Base-by-base conservation (phyloP, 371 early-diverging fungal genomes). In the Mortierella sp. region DNA sequence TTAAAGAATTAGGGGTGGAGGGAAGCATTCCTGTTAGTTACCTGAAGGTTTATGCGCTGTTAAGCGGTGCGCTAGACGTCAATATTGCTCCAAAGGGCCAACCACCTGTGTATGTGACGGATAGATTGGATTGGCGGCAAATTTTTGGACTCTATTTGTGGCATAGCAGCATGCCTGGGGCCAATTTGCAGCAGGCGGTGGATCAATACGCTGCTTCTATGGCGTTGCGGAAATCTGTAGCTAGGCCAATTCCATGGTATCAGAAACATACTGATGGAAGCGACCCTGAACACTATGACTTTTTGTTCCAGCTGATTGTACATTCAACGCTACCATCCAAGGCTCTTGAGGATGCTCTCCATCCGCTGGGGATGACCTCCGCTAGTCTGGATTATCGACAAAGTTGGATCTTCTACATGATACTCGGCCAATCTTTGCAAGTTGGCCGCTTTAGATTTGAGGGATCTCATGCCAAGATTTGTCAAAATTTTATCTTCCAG, bases 91-190 rank as follows among this genome's bases (percentile, higher is more conserved):
- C 79, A 3, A 53, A 61, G 22, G 76, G 66, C 15, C 51, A 63
- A 17, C 62, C 68, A 4, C 61, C 49, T 2, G 53, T 35, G 35
- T 68, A 55, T 58, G 82, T 87, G 3, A 75, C 83, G 6, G 70
- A 70, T 15, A 85, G 78, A 0, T 42, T 85, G 19, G 92, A 93
- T 68, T 95, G 95, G 95, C 87, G 84, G 65, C 85, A 90, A 54
- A 83, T 87, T 1, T 89, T 92, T 83, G 94, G 91, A 1, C 76
- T 93, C 40, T 86, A 88, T 56, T 61, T 95, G 40, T 94, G 95
- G 95, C 93, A 89, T 77, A 88, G 82, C 5, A 69, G 82, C 23
- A 86, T 85, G 13, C 86, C 88, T 2, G 88, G 70, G 12, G 83
- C 75, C 32, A 63, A 79, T 15, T 63, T 93, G 19, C 58, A 58